A percentile compares a stretch with the other conserved stretches of the same genome.
These are phyloP conservation scores for Leccinum fuscescens DNA, from an alignment of 1,284 basidiomycete species.

Conservation along the genomic window DNA sequence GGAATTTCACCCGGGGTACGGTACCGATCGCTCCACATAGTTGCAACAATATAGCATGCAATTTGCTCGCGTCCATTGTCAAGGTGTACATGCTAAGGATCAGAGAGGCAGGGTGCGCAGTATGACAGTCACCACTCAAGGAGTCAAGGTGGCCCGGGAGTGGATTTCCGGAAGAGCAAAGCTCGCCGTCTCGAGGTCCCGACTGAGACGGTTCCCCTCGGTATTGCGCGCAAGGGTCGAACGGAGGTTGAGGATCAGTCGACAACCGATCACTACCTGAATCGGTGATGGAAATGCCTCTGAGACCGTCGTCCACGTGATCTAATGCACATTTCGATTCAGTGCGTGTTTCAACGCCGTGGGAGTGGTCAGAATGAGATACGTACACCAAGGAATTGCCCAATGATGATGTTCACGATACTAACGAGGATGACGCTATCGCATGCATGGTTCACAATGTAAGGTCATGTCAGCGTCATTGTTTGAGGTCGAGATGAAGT, in stretches of 20 bases:
- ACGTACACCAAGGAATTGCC: constrained; percentile 11
- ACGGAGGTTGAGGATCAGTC: constrained; percentile 7
- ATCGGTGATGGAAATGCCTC: background rate
- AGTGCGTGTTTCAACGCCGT: background rate
- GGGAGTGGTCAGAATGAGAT: background rate
- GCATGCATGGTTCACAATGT: background rate
- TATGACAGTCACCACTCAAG: background rate
- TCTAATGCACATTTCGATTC: background rate
- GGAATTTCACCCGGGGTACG: too few relatives aligned
- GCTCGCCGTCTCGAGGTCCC: background rate
- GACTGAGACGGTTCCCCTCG: background rate
- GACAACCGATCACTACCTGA: constrained; percentile 5
- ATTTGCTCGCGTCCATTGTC: too few relatives aligned
- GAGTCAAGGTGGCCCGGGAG: background rate
- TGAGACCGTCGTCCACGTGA: constrained; percentile 1
- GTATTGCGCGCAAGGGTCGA: background rate
- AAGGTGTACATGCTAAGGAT: background rate
- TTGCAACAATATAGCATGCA: too few relatives aligned
- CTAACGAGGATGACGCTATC: constrained; percentile 14
- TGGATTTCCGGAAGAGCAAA: background rate
- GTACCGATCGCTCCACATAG: too few relatives aligned
- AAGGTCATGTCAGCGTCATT: background rate
- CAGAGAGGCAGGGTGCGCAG: background rate
- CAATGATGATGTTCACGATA: constrained; percentile 5
- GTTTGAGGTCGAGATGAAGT: background rate